Evolutionary conservation across 768 basidiomycete genomes (phyloP).

Genomic region (Lactifluus rugatus): DNA sequence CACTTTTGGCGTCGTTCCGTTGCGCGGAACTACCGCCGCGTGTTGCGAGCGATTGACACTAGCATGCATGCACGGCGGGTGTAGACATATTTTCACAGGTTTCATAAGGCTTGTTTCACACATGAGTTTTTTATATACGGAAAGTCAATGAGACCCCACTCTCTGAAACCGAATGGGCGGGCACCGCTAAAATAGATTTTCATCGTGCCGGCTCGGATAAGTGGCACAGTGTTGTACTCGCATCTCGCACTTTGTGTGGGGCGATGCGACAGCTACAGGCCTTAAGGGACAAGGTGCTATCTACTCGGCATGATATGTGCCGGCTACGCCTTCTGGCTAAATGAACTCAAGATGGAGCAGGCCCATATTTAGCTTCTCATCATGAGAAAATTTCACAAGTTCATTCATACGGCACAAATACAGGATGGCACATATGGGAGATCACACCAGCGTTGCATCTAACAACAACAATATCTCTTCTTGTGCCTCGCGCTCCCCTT

Average conservation of each 20-base stretch:
- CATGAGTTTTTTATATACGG: conserved; percentile 3
- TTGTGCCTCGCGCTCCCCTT: not conserved
- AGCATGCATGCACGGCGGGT: not conserved
- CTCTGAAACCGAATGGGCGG: not conserved
- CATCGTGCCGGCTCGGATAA: too few species aligned
- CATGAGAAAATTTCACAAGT: not conserved
- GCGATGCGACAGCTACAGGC: too few species aligned
- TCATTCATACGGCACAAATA: not conserved
- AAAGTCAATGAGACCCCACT: not conserved
- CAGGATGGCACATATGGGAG: not conserved
- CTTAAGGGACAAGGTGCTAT: not conserved
- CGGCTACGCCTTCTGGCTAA: conserved; percentile 4
- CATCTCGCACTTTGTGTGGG: conserved; percentile 5
- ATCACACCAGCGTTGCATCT: conserved; percentile 2
- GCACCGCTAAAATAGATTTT: too few species aligned
- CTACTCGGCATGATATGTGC: not conserved
- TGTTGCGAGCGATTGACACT: too few species aligned
- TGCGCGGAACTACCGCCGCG: not conserved
- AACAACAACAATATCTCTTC: not conserved
- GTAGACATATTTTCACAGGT: not conserved
- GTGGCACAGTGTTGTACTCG: too few species aligned
- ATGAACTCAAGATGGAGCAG: not conserved
- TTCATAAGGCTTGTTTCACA: not conserved
- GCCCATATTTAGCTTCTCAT: not conserved
- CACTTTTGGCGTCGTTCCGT: not conserved